Conservation (phyloP, 768 basidiomycete genomes). For the Termitomyces sp. region DNA sequence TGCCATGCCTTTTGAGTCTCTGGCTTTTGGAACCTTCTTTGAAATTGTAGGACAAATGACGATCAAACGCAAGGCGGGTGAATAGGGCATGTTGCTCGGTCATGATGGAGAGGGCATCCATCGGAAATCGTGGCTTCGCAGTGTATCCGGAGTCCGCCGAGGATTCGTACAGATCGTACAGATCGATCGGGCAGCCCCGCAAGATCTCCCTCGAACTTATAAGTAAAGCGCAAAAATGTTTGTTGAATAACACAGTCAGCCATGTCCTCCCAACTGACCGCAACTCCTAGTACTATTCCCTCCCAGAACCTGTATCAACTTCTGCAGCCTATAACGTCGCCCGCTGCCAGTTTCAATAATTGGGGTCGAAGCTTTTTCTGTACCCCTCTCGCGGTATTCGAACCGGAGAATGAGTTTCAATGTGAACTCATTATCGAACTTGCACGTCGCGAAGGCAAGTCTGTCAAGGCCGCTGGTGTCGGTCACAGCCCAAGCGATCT, state of each 20-base stretch:
- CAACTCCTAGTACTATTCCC: conserved; percentile 32
- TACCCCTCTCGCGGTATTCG: conserved; percentile 63
- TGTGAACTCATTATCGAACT: conserved; percentile 76
- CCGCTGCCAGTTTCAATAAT: conserved; percentile 58
- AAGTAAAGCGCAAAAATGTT: conserved; percentile 26
- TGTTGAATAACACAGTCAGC: conserved; percentile 20
- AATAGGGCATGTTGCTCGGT: neutral
- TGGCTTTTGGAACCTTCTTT: conserved; percentile 1
- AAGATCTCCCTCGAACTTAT: conserved; percentile 22
- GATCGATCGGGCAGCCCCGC: conserved; percentile 21
- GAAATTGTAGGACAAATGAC: neutral
- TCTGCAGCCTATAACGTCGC: conserved; percentile 48
- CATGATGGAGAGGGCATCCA: neutral
- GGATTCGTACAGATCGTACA: conserved; percentile 12
- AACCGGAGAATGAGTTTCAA: conserved; percentile 63
- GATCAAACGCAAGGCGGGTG: neutral
- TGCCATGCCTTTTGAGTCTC: neutral
- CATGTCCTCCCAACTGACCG: conserved; percentile 30
- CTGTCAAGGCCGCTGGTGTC: conserved; percentile 78
- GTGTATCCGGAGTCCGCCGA: conserved; percentile 24
- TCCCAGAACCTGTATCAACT: conserved; percentile 43
- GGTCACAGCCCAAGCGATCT: conserved; percentile 95
- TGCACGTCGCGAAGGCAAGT: conserved; percentile 63
- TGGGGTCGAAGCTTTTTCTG: conserved; percentile 84
- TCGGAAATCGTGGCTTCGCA: neutral